Base-by-base conservation (phyloP, 495 filamentous ascomycete genomes). In the Lichenothelia convexa region DNA sequence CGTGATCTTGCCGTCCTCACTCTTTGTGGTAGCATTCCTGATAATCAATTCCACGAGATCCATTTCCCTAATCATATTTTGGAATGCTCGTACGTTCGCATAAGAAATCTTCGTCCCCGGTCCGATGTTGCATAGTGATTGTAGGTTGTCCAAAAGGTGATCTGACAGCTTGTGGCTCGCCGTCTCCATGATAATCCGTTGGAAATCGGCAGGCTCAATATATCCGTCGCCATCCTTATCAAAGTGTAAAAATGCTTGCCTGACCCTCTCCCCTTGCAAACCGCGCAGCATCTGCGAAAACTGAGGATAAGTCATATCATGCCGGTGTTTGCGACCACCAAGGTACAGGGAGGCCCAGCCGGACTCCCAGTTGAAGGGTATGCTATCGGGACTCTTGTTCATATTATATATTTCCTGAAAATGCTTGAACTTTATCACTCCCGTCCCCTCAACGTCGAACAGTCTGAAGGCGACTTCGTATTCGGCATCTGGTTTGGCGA, bases 201-300 rank as follows among this genome's bases (percentile, higher is more conserved):
- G 83, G 59, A 97, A 97, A 41, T 97, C 80, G 47, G 89, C 78
- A 1, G 87, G 84, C 50, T 91, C 80, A 43, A 97, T 95, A 58
- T 79, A 95, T n/a, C 89, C 91, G 55, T 93, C 86, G n/a, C 69
- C 74, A 43, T 93, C 78, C 57, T 78, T 84, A 57, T 97, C 89
- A 42, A 93, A 85, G 29, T 69, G 59, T 41, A 86, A 76, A 64
- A 97, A 97, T 4, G 91, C 89, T 53, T 95, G 89, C 35, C 89
- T 67, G 46, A 97, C 84, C 43, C 82, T 69, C 70, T 97, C 89
- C 15, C 87, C 91, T 58, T 94, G 87, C 40, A 97, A 63, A 21
- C 85, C 91, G 38, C 87, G 80, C 42, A 97, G 68, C 87, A 97
- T 93, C 60, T 97, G 89, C 21, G 89, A 78, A 59, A 97, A 97